Base-by-base conservation (phyloP, 441 rosid species). In the Bocquillonia castaneifolia region DNA sequence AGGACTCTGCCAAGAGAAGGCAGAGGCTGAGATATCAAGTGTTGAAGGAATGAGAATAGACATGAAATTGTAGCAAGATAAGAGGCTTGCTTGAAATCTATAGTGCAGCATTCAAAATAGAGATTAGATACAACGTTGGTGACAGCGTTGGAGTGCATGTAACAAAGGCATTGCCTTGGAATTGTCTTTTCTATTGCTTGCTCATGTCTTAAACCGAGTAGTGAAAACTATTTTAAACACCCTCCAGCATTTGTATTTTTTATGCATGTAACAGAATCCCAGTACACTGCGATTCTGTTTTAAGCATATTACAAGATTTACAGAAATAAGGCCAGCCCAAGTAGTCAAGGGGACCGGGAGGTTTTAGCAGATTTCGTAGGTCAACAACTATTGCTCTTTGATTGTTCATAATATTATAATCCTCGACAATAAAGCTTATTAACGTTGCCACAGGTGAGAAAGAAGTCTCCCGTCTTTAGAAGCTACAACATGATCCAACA, bases 401-500 rank as follows among this genome's bases (percentile, higher is more conserved):
- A n/a, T n/a, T 14, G 12, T 15, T 25, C 9, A 5, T 2, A n/a
- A 62, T 1, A 26, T 15, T 61, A 17, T 6, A 44, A 18, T 9
- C 22, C 10, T 12, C 62, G 34, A 29, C 31, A 13, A 25, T 3
- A 20, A n/a, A 8, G 29, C 22, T 64, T 45, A 56, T 69, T 61
- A 85, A 59, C 70, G 12, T 53, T 77, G 59, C 93, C 96, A 90
- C 32, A 92, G 88, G 52, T 61, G 72, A 14, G 87, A 78, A 66
- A 90, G 81, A 47, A 82, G 73, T 79, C 85, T 87, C 31, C 98
- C 93, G 17, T 31, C 60, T 56, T 67, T 65, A 78, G 97, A 88
- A 64, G 79, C 70, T 67, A 15, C 42, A 50, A 90, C 77, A 53
- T 83, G 65, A 44, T 80, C 83, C 76, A 82, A 60, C 3, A 50